These are phyloP conservation scores for Zalerion maritima DNA, from an alignment of 495 filamentous ascomycete species.

Conservation along the genomic window DNA sequence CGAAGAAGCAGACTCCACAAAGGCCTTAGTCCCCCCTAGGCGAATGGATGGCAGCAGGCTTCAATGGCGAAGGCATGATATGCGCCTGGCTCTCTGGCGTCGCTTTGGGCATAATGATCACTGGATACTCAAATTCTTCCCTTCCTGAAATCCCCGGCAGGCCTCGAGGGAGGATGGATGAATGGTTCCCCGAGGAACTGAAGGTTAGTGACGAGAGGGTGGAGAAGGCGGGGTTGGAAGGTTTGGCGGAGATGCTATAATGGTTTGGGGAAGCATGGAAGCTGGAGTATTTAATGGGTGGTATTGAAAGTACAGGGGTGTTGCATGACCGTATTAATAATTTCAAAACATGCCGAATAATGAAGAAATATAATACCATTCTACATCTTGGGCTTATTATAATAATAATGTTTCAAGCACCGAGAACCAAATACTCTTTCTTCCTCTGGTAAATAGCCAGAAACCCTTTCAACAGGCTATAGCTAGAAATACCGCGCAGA, in stretches of 20 bases:
- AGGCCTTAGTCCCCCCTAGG: slow-evolving; percentile 5
- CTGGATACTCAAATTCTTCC: slow-evolving; percentile 9
- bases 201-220: slow-evolving; percentile 12
- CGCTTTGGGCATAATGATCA: slow-evolving; percentile 26
- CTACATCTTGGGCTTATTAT: too few relatives aligned
- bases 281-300: too few relatives aligned
- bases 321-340: too few relatives aligned
- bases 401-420: too few relatives aligned
- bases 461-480: too few relatives aligned
- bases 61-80: slow-evolving; percentile 33
- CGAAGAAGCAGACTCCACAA: background rate
- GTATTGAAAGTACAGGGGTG: too few relatives aligned
- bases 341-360: too few relatives aligned
- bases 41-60: slow-evolving; percentile 35
- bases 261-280: too few relatives aligned
- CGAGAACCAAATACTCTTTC: too few relatives aligned
- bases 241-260: slow-evolving; percentile 9
- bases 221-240: slow-evolving; percentile 7
- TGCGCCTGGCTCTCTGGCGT: slow-evolving; percentile 30
- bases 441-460: too few relatives aligned
- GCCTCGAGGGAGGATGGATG: slow-evolving; percentile 1
- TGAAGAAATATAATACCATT: too few relatives aligned
- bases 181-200: slow-evolving; percentile 22
- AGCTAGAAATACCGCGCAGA: too few relatives aligned
- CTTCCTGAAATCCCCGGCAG: background rate